Evolutionary conservation across 345 rosid species (phyloP).

Genomic region (Arabidopsis arenosa): DNA sequence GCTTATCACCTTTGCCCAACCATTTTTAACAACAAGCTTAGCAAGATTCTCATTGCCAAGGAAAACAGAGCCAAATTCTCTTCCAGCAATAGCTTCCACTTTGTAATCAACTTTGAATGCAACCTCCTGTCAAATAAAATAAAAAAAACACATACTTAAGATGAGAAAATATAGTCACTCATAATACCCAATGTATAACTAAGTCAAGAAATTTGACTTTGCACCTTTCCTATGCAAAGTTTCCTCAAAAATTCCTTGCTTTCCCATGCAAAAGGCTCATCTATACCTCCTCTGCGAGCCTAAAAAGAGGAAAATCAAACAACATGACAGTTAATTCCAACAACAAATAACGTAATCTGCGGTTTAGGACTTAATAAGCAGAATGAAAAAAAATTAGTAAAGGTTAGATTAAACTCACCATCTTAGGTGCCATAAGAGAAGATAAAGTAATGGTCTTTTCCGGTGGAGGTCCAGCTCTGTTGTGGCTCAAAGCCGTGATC

Average conservation of each 20-base stretch:
- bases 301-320: slow-evolving; percentile 28
- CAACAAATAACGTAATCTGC: background rate
- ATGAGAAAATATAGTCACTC: slow-evolving; percentile 1
- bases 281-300: slow-evolving; percentile 89
- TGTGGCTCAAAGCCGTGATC: slow-evolving; percentile 61
- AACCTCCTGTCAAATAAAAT: slow-evolving; percentile 63
- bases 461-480: slow-evolving; percentile 74
- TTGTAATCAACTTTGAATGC: slow-evolving; percentile 87
- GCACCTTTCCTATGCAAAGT: slow-evolving; percentile 96
- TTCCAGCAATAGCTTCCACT: slow-evolving; percentile 64
- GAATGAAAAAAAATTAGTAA: background rate
- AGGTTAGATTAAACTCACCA: slow-evolving; percentile 51
- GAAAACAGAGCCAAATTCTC: slow-evolving; percentile 94
- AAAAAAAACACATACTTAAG: background rate
- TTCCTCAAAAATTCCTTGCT: slow-evolving; percentile 93
- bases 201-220: slow-evolving; percentile 8
- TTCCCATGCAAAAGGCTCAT: slow-evolving; percentile 97
- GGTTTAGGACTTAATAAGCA: background rate
- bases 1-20: slow-evolving; percentile 88
- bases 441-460: slow-evolving; percentile 84
- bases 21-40: slow-evolving; percentile 66
- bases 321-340: slow-evolving; percentile 8
- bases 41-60: slow-evolving; percentile 84
- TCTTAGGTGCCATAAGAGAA: slow-evolving; percentile 80
- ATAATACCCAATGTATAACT: background rate